Percentiles rank a stretch among this genome's conserved stretches.
phyloP scores from a whole-genome alignment of 2,329 filamentous ascomycete species.

The Colletotrichum endophyticum region DNA sequence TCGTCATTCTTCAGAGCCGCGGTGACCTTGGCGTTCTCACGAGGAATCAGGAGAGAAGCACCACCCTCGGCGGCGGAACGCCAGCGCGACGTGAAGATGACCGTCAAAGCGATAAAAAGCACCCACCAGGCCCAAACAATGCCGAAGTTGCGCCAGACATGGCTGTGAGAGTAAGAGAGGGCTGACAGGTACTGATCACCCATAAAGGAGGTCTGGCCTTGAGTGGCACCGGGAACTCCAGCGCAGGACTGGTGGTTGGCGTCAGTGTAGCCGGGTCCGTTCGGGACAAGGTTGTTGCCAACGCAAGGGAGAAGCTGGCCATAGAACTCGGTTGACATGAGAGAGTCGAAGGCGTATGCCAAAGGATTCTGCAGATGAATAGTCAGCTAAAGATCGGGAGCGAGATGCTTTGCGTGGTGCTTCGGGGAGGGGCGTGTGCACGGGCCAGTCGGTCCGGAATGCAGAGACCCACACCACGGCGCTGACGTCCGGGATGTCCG shows the following conservation, averaged over 20 bases:
- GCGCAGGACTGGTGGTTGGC: slow-evolving; percentile 55
- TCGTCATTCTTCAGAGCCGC: slow-evolving; percentile 45
- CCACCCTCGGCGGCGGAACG: slow-evolving; percentile 55
- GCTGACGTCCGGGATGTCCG: too few relatives aligned
- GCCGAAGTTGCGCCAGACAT: slow-evolving; percentile 66
- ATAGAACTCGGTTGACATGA: slow-evolving; percentile 76
- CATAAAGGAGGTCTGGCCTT: slow-evolving; percentile 52
- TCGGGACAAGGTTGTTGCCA: slow-evolving; percentile 54
- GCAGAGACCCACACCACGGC: too few relatives aligned
- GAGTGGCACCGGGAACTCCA: slow-evolving; percentile 59
- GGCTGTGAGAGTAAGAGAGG: slow-evolving; percentile 55
- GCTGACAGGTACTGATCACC: slow-evolving; percentile 64
- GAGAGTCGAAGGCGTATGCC: slow-evolving; percentile 71
- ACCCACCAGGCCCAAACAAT: slow-evolving; percentile 69
- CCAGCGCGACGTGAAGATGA: slow-evolving; percentile 64
- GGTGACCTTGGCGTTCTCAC: slow-evolving; percentile 55
- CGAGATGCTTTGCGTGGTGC: too few relatives aligned
- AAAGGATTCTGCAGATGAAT: slow-evolving; percentile 51
- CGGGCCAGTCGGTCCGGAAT: too few relatives aligned
- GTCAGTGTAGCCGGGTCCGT: slow-evolving; percentile 51
- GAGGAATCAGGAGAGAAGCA: slow-evolving; percentile 63
- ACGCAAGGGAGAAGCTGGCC: slow-evolving; percentile 57
- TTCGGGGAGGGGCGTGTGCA: too few relatives aligned
- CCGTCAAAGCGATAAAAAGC: slow-evolving; percentile 62
- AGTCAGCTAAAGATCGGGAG: too few relatives aligned